These are phyloP conservation scores for Ogataea wickerhamii DNA, from an alignment of 805 yeast genomes.

Conservation along the genomic window DNA sequence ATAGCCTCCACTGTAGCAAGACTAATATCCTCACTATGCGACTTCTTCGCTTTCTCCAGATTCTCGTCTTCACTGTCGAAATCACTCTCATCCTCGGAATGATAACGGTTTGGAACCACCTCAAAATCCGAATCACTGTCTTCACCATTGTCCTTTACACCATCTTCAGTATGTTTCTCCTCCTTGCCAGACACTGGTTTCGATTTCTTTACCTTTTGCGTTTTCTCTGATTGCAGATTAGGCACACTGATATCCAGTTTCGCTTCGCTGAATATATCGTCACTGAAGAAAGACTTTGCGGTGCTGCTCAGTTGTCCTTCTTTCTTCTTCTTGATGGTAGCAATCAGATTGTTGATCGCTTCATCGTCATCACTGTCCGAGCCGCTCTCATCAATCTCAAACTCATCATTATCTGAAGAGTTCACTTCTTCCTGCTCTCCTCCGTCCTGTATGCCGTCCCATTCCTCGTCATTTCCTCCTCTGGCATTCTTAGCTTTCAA, in stretches of 20 bases:
- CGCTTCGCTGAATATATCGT: constrained; percentile 51
- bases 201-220: constrained; percentile 1
- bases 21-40: constrained; percentile 65
- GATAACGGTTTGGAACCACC: constrained; percentile 41
- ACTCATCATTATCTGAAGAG: constrained; percentile 43
- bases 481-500: constrained; percentile 66
- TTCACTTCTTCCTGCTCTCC: constrained; percentile 28
- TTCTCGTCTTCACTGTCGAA: constrained; percentile 50
- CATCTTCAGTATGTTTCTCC: constrained; percentile 19
- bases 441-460: constrained; percentile 66
- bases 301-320: constrained; percentile 43
- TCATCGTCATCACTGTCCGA: constrained; percentile 69
- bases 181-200: constrained; percentile 18
- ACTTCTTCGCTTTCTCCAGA: constrained; percentile 38
- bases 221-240: constrained; percentile 9
- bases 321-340: constrained; percentile 45
- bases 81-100: constrained; percentile 41
- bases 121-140: constrained; percentile 34
- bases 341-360: constrained; percentile 56
- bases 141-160: constrained; percentile 17
- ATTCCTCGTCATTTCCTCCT: constrained; percentile 73
- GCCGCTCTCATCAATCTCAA: constrained; percentile 36
- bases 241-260: constrained; percentile 31
- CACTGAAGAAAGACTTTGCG: constrained; percentile 43
- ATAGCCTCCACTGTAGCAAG: constrained; percentile 92